Percentiles rank a stretch among this genome's conserved stretches.
These are phyloP conservation scores for Mycena chlorophos DNA, from an alignment of 768 basidiomycete genomes.

Conservation along the genomic window DNA sequence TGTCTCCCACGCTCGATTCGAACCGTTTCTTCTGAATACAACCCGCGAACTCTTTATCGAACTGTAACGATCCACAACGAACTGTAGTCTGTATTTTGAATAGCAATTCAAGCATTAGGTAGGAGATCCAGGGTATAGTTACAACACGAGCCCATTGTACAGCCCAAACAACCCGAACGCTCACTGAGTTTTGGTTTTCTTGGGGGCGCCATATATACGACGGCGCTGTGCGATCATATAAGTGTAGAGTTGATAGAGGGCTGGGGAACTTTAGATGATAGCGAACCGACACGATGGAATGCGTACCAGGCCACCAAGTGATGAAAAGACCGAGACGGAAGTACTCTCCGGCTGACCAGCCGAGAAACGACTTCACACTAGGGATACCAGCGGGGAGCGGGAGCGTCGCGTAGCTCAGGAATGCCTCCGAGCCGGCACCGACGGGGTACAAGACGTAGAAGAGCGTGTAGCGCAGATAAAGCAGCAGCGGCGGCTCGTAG, in stretches of 20 bases:
- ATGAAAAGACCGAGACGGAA: conserved; percentile 61
- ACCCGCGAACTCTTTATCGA: not conserved
- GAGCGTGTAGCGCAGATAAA: conserved; percentile 84
- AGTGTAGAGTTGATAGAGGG: conserved; percentile 52
- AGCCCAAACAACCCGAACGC: conserved; percentile 1
- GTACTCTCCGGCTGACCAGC: conserved; percentile 61
- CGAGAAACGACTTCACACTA: conserved; percentile 43
- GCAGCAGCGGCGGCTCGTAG: conserved; percentile 48
- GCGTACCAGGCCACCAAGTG: conserved; percentile 86
- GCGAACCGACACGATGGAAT: not conserved
- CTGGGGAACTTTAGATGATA: conserved; percentile 28
- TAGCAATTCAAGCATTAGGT: not conserved
- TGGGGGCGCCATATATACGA: conserved; percentile 39
- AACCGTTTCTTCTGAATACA: not conserved
- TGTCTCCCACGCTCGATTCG: conserved; percentile 1
- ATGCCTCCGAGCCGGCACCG: conserved; percentile 89
- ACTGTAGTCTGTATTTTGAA: not conserved
- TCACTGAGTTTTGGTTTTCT: conserved; percentile 23
- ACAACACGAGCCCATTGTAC: not conserved
- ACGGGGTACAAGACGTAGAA: conserved; percentile 94
- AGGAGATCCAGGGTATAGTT: conserved; percentile 15
- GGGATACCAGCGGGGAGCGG: conserved; percentile 48
- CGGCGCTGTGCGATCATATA: conserved; percentile 56
- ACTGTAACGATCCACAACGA: not conserved
- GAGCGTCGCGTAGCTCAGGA: conserved; percentile 76